These are phyloP conservation scores for Podospora didyma DNA, from an alignment of 495 filamentous ascomycete genomes.

Conservation along the genomic window DNA sequence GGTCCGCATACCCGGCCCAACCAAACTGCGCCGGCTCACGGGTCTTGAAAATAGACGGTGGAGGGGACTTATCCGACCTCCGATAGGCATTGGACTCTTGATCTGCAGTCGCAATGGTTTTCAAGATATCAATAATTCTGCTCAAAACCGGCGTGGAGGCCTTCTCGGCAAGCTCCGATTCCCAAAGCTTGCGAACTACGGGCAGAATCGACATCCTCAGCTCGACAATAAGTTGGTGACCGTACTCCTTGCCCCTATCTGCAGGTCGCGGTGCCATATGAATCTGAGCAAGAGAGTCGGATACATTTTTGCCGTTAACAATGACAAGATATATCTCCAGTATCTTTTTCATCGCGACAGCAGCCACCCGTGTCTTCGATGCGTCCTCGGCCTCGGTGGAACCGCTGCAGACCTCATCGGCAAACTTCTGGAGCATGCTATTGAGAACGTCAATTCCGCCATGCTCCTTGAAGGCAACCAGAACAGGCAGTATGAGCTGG, in stretches of 20 bases:
- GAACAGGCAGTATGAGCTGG: conserved; percentile 71
- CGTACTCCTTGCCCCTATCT: conserved; percentile 57
- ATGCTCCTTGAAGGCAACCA: conserved; percentile 79
- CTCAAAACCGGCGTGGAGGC: conserved; percentile 70
- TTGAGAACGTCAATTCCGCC: conserved; percentile 73
- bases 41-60: conserved; percentile 22
- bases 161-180: conserved; percentile 73
- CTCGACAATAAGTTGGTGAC: conserved; percentile 81
- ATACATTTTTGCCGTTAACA: conserved; percentile 69
- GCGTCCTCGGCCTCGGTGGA: conserved; percentile 29
- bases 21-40: conserved; percentile 21
- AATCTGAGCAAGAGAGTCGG: conserved; percentile 65
- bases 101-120: conserved; percentile 72
- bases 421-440: conserved; percentile 67
- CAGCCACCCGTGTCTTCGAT: conserved; percentile 35
- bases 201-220: conserved; percentile 80
- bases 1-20: conserved; percentile 39
- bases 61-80: conserved; percentile 33
- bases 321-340: conserved; percentile 75
- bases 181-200: conserved; percentile 74
- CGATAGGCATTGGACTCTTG: conserved; percentile 63
- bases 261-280: conserved; percentile 53
- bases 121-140: conserved; percentile 77
- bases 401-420: conserved; percentile 54
- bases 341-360: conserved; percentile 72